Evolutionary conservation across 164 flowering plant genomes (phyloP).

Genomic region (Sedum album): DNA sequence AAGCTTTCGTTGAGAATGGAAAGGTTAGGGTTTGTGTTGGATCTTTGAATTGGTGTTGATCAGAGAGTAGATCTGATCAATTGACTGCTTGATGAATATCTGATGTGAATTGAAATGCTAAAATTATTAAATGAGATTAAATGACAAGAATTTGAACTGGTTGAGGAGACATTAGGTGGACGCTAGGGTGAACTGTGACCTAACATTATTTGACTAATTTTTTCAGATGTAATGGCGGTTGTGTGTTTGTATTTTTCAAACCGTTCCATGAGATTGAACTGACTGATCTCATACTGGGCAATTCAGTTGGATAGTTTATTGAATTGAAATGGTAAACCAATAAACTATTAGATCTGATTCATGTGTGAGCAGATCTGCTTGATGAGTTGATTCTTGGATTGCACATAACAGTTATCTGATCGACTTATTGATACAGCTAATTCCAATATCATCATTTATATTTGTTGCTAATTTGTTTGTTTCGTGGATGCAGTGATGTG

Average conservation of each 20-base stretch:
- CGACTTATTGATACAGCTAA: background rate
- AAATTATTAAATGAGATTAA: background rate
- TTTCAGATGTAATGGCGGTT: no score
- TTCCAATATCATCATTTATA: background rate
- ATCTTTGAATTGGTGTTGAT: background rate
- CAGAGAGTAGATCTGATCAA: background rate
- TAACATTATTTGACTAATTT: no score
- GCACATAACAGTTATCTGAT: background rate
- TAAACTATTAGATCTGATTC: background rate
- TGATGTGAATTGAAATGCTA: background rate
- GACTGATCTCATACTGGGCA: background rate
- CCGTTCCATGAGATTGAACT: background rate
- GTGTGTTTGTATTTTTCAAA: background rate
- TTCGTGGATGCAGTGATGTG: constrained; percentile 51
- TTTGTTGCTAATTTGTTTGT: constrained; percentile 7
- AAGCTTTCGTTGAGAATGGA: constrained; percentile 67
- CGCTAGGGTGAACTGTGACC: no score
- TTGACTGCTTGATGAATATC: background rate
- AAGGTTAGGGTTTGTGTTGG: constrained; percentile 55
- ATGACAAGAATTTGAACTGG: background rate
- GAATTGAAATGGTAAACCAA: background rate
- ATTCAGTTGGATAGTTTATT: background rate
- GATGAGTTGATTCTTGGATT: no score
- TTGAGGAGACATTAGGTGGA: background rate
- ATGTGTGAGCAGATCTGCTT: background rate